Evolutionary conservation across 371 early-diverging fungal species (phyloP).

Genomic region (Coemansia sp.): DNA sequence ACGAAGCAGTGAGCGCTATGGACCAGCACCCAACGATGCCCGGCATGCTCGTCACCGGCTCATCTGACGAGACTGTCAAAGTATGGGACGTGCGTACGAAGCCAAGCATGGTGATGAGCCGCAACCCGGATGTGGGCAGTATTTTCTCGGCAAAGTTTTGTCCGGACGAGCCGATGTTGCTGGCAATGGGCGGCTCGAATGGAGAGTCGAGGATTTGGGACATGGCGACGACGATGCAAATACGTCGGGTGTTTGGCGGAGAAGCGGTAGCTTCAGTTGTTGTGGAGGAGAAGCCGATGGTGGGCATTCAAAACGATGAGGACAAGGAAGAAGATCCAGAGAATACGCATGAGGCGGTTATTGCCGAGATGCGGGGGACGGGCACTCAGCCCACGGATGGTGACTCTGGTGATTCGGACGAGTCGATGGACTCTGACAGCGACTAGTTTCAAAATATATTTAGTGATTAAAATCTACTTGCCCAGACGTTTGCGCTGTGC

Average conservation of each 20-base stretch:
- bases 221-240: slow-evolving; percentile 77
- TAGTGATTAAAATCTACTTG: slow-evolving; percentile 49
- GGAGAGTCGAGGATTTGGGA: slow-evolving; percentile 92
- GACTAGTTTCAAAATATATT: slow-evolving; percentile 9
- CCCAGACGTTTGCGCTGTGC: slow-evolving; percentile 76
- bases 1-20: slow-evolving; percentile 80
- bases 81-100: slow-evolving; percentile 82
- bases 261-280: background rate
- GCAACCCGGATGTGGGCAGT: slow-evolving; percentile 82
- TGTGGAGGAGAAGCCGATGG: slow-evolving; percentile 33
- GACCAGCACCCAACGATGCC: slow-evolving; percentile 76
- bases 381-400: background rate
- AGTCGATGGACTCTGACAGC: slow-evolving; percentile 28
- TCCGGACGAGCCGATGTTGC: slow-evolving; percentile 73
- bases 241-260: slow-evolving; percentile 54
- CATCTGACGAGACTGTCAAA: slow-evolving; percentile 85
- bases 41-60: slow-evolving; percentile 88
- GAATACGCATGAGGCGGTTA: slow-evolving; percentile 22
- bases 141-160: slow-evolving; percentile 85
- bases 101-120: slow-evolving; percentile 75
- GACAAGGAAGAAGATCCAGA: slow-evolving; percentile 33
- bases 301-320: slow-evolving; percentile 25
- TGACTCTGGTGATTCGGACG: slow-evolving; percentile 19
- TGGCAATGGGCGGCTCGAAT: slow-evolving; percentile 83
- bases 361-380: slow-evolving; percentile 43